These are phyloP conservation scores for Tetradesmus obliquus DNA, from an alignment of 139 green algal species.

Conservation along the genomic window DNA sequence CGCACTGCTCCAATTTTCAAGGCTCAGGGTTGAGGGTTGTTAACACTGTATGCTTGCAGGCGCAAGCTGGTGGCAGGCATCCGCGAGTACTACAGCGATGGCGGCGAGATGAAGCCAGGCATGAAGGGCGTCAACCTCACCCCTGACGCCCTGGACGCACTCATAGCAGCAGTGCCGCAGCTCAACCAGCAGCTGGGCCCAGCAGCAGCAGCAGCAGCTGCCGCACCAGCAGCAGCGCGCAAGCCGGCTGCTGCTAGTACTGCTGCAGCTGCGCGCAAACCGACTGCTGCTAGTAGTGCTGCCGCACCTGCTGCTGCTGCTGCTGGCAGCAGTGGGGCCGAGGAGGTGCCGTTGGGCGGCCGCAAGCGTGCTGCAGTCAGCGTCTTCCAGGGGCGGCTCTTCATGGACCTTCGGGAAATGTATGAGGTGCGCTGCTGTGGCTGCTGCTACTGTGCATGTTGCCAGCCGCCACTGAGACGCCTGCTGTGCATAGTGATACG, in stretches of 20 bases:
- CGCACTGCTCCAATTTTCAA: no score
- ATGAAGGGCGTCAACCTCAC: slow-evolving; percentile 69
- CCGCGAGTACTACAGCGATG: slow-evolving; percentile 60
- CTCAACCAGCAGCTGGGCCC: not conserved
- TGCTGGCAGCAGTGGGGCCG: not conserved
- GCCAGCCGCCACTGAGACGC: not conserved
- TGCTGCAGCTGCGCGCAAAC: not conserved
- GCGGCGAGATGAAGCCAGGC: slow-evolving; percentile 55
- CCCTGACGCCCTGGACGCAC: slow-evolving; percentile 43
- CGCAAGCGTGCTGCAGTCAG: slow-evolving; percentile 48
- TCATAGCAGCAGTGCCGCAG: not conserved
- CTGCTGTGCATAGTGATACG: not conserved
- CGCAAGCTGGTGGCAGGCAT: not conserved
- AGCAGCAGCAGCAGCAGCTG: slow-evolving; percentile 19
- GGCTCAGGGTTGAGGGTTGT: not conserved
- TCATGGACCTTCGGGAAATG: slow-evolving; percentile 62
- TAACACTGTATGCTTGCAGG: slow-evolving; percentile 9
- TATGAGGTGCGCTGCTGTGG: slow-evolving; percentile 35
- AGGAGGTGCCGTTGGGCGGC: slow-evolving; percentile 8
- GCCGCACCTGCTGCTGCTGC: not conserved
- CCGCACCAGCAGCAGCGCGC: slow-evolving; percentile 14
- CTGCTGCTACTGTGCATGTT: not conserved
- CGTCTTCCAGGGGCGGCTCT: slow-evolving; percentile 56
- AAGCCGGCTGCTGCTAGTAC: not conserved
- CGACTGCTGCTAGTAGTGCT: not conserved